These are phyloP conservation scores for Paracorniculantispora psalliotae DNA, from an alignment of 2,329 filamentous ascomycete genomes.

Conservation along the genomic window DNA sequence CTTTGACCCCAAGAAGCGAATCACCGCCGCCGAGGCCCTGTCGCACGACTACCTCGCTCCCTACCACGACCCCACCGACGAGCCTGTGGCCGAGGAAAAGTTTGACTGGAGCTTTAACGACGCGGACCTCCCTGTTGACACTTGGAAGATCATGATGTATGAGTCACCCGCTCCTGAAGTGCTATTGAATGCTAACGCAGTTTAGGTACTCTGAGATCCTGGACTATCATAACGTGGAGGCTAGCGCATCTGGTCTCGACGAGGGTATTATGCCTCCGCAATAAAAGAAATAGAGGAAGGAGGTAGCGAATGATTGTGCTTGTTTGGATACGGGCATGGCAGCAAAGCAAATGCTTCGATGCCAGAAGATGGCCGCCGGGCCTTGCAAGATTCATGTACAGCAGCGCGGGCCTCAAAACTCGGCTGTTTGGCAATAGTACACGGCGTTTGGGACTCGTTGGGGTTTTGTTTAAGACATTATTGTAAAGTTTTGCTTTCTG, in stretches of 20 bases:
- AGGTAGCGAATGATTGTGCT: background rate
- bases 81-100: slow-evolving; percentile 92
- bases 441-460: slow-evolving; percentile 12
- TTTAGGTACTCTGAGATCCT: slow-evolving; percentile 95
- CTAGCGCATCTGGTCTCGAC: slow-evolving; percentile 24
- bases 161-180: slow-evolving; percentile 24
- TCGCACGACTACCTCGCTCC: slow-evolving; percentile 90
- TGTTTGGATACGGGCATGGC: slow-evolving; percentile 1
- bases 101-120: slow-evolving; percentile 99
- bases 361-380: background rate
- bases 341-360: background rate
- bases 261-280: background rate
- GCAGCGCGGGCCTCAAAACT: background rate
- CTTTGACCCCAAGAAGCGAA: slow-evolving; percentile 94
- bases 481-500: slow-evolving; percentile 9
- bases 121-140: slow-evolving; percentile 92
- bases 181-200: background rate
- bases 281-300: background rate
- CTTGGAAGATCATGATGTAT: slow-evolving; percentile 99
- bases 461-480: slow-evolving; percentile 11
- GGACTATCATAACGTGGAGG: slow-evolving; percentile 93
- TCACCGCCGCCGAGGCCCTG: slow-evolving; percentile 80
- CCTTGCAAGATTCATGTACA: slow-evolving; percentile 3
- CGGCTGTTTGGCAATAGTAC: slow-evolving; percentile 3
- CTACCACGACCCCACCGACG: slow-evolving; percentile 96